A percentile compares a stretch with the other conserved stretches of the same genome.
These are phyloP conservation scores for Argentina anserina DNA, from an alignment of 306 rosid genomes.

Conservation along the genomic window DNA sequence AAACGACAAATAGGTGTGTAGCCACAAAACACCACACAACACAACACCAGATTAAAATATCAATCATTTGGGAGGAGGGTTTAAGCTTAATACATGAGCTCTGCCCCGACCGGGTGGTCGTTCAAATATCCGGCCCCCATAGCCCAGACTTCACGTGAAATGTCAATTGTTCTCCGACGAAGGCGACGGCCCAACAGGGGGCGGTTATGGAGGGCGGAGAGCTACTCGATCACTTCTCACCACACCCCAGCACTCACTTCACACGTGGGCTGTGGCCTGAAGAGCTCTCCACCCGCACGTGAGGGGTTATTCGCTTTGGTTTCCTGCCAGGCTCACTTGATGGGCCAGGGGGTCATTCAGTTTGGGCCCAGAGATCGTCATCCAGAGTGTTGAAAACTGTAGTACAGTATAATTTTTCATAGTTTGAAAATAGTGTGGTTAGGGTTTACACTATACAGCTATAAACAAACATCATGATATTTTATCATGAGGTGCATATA, in stretches of 20 bases:
- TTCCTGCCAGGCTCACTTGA: slow-evolving; percentile 43
- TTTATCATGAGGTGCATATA: not conserved
- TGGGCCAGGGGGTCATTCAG: slow-evolving; percentile 8
- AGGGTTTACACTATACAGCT: not conserved
- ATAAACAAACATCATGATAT: no score
- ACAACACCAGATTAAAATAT: slow-evolving; percentile 4
- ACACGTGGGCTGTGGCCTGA: slow-evolving; percentile 46
- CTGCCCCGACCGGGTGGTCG: slow-evolving; percentile 5
- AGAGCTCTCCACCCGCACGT: slow-evolving; percentile 48
- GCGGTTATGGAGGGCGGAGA: slow-evolving; percentile 19
- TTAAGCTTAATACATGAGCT: not conserved
- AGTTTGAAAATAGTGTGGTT: not conserved
- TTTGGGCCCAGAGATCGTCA: slow-evolving; percentile 29
- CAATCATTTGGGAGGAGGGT: not conserved
- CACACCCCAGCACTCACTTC: slow-evolving; percentile 25
- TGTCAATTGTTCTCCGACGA: slow-evolving; percentile 28
- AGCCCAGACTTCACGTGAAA: slow-evolving; percentile 46
- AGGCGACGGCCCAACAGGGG: slow-evolving; percentile 32
- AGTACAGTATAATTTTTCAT: not conserved
- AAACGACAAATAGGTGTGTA: not conserved
- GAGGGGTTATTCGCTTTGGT: slow-evolving; percentile 36
- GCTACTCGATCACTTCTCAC: not conserved
- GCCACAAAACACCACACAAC: slow-evolving; percentile 1
- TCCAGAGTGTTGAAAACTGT: slow-evolving; percentile 13
- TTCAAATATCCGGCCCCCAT: slow-evolving; percentile 3